Base-by-base conservation (phyloP, 306 rosid genomes). In the Sicyos edulis region DNA sequence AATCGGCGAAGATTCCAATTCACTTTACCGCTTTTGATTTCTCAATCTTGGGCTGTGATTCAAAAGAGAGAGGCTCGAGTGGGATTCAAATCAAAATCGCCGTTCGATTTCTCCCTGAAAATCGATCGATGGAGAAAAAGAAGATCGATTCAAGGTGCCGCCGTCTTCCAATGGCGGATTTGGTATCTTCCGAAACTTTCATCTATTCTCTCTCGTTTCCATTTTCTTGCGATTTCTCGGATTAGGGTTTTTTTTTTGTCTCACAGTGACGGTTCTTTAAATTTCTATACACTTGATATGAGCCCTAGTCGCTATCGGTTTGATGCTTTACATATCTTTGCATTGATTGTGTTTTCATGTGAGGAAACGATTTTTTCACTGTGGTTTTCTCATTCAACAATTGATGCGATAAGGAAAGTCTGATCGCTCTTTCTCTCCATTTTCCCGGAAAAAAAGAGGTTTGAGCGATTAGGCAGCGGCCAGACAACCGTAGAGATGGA, bases 401-500 rank as follows among this genome's bases (percentile, higher is more conserved):
- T 65, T 32, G 86, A 86, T 91, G 91, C 34, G 2, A 91, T 58
- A 88, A 34, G n/a, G 66, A 88, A 88, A 32, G 93, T 65, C 71
- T 78, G 75, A 59, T 83, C 76, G 15, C 15, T 57, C 78, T 3
- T 74, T 61, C 8, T 72, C 67, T 22, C 58, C 26, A 61, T 79
- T 76, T 53, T 10, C 10, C 63, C 74, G 58, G 51, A 20, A 19
- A 44, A 11, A 68, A 1, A 6, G 66, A 51, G n/a, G 16, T 19
- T 62, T 17, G 76, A 67, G 62, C 66, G 56, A 71, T 79, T 72
- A 17, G 80, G 90, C 86, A 84, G 90, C 93, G 91, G 89, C 97
- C 91, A 91, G 96, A 91, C 97, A 91, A 88, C 96, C 91, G 89
- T 87, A 91, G 92, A 10, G 87, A 85, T 91, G 96, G 82, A 79